Evolutionary conservation across 768 basidiomycete genomes (phyloP).

Genomic region (Amanita thiersii): DNA sequence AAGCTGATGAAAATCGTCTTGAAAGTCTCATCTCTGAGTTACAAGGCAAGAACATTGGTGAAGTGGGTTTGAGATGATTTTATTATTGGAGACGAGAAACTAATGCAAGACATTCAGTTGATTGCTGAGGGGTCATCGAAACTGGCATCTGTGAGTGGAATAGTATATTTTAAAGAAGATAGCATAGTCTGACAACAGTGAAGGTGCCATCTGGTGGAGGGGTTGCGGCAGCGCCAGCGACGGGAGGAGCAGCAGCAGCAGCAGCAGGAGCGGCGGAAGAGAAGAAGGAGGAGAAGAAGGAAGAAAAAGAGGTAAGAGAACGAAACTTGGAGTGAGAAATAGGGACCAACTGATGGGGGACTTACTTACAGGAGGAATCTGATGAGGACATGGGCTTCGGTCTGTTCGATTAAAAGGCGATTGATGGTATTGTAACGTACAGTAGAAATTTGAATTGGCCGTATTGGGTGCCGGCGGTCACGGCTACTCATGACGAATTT

Average conservation of each 20-base stretch:
- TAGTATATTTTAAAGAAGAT: not conserved
- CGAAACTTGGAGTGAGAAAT: not conserved
- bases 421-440: slow-evolving; percentile 1
- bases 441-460: slow-evolving; percentile 2
- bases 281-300: slow-evolving; percentile 85
- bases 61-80: slow-evolving; percentile 43
- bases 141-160: slow-evolving; percentile 78
- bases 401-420: slow-evolving; percentile 75
- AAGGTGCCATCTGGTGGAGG: slow-evolving; percentile 82
- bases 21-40: slow-evolving; percentile 84
- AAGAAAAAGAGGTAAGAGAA: slow-evolving; percentile 56
- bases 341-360: slow-evolving; percentile 9
- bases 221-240: slow-evolving; percentile 42
- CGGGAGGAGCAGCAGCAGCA: slow-evolving; percentile 38
- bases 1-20: slow-evolving; percentile 77
- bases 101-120: slow-evolving; percentile 38
- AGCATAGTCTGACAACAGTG: not conserved
- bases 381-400: slow-evolving; percentile 99
- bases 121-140: slow-evolving; percentile 90
- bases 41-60: slow-evolving; percentile 79
- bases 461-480: slow-evolving; percentile 14
- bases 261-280: slow-evolving; percentile 63
- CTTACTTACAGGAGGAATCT: slow-evolving; percentile 72
- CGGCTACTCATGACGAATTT: too few relatives aligned
- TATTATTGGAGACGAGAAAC: slow-evolving; percentile 4